Base-by-base conservation (phyloP, 2,329 filamentous ascomycete species). In the Plenodomus lindquistii region DNA sequence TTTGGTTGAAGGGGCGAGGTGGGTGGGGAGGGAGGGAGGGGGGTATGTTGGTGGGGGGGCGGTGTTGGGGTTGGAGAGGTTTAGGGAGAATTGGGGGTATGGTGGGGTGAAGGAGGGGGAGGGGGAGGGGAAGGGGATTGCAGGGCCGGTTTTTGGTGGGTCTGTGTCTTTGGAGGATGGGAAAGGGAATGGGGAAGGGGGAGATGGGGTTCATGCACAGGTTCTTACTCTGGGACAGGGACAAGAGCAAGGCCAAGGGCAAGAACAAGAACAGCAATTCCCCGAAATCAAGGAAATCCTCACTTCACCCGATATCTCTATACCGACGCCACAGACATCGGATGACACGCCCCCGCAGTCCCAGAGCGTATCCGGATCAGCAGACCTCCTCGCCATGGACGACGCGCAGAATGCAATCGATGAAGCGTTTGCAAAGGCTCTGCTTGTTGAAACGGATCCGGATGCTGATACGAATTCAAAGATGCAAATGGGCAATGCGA, bases 31-130 rank as follows among this genome's bases (percentile, higher is more conserved):
- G 2, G 38, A 40, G 24, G 34, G 34, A 16, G 9, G 40, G 24
- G 42, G 29, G 21, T 39, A 18, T 27, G 48, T 39, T 27, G 37
- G 41, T 37, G 45, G 38, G 17, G 52, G 47, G n/a, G 37, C 17
- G 4, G 39, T 38, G 29, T 3, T 24, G 15, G 48, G 18, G 31
- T 8, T 24, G 31, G 40, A 20, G 16, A 24, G n/a, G n/a, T n/a
- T n/a, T 18, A 20, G 24, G 15, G 36, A 36, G 9, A 24, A 34
- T 20, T 8, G 24, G 2, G 20, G 21, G 16, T 13, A 39, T 19
- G 31, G 31, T 18, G 19, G 17, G 42, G 29, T 36, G 39, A 16
- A 36, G 13, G 34, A 37, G 10, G 38, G 37, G 18, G 16, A 36
- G 22, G 29, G 27, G 13, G 27, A 37, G 18, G 11, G 4, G 27